Conservation (phyloP, 2,329 filamentous ascomycete species). For the Akanthomyces lecanii region DNA sequence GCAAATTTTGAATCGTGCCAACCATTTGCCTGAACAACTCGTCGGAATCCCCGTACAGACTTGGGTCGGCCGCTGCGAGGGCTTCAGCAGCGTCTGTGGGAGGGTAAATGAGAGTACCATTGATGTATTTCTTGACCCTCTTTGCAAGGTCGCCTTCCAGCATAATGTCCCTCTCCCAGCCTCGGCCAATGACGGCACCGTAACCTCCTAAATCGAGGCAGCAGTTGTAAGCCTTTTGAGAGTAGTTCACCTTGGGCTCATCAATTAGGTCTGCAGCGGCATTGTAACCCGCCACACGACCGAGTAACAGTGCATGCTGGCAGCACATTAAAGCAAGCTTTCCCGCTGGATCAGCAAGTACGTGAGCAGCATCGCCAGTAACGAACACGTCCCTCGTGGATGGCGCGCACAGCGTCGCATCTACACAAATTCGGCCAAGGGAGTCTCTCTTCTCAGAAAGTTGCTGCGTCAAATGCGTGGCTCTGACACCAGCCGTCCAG, state of each 20-base stretch:
- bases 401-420: constrained; percentile 26
- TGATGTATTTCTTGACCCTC: constrained; percentile 31
- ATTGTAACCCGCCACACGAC: constrained; percentile 32
- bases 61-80: constrained; percentile 24
- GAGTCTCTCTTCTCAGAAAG: constrained; percentile 28
- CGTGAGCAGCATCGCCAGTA: constrained; percentile 33
- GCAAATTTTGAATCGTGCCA: neutral
- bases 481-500: constrained; percentile 35
- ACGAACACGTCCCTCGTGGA: constrained; percentile 26
- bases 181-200: constrained; percentile 27
- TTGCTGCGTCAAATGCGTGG: constrained; percentile 30
- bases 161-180: constrained; percentile 30
- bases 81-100: constrained; percentile 25
- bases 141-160: constrained; percentile 29
- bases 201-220: constrained; percentile 35
- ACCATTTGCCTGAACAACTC: constrained; percentile 12
- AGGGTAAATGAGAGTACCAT: constrained; percentile 32
- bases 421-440: constrained; percentile 28
- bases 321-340: constrained; percentile 35
- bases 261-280: constrained; percentile 32
- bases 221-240: constrained; percentile 28
- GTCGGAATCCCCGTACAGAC: constrained; percentile 6
- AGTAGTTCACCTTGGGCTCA: constrained; percentile 24
- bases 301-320: constrained; percentile 35
- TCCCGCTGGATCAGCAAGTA: constrained; percentile 23